A percentile compares a stretch with the other conserved stretches of the same genome.
Conservation (phyloP, 2,329 filamentous ascomycete genomes). For the Paramyrothecium roridum region DNA sequence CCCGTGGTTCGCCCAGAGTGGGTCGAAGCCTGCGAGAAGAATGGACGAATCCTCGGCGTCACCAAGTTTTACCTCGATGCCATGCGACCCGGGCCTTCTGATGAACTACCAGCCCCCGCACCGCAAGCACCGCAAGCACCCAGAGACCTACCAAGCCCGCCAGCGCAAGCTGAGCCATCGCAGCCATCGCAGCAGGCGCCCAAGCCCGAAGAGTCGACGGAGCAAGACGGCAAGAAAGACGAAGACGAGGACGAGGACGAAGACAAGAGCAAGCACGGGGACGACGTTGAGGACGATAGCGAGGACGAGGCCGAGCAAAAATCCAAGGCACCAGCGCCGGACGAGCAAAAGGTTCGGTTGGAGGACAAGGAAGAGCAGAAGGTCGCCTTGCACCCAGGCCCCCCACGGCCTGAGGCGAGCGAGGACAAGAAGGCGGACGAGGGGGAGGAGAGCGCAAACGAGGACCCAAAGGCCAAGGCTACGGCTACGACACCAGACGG, state of each 20-base stretch:
- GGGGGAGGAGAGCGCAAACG: conserved; percentile 26
- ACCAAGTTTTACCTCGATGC: conserved; percentile 96
- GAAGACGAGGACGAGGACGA: conserved; percentile 14
- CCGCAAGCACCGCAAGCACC: conserved; percentile 26
- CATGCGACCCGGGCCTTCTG: conserved; percentile 42
- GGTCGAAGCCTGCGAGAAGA: conserved; percentile 94
- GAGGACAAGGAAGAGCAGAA: conserved; percentile 55
- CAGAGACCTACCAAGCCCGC: conserved; percentile 28
- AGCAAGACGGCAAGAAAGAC: conserved; percentile 21
- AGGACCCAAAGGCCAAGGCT: conserved; percentile 34
- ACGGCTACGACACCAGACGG: conserved; percentile 49
- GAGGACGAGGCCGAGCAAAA: conserved; percentile 31
- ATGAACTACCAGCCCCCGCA: conserved; percentile 24
- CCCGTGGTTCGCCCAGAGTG: conserved; percentile 95
- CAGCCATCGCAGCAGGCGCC: conserved; percentile 16
- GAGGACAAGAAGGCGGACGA: conserved; percentile 26
- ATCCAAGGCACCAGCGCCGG: conserved; percentile 24
- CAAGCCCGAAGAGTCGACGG: conserved; percentile 22
- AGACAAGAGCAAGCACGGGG: conserved; percentile 13
- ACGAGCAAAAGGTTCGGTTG: conserved; percentile 55
- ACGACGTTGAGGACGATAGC: conserved; percentile 19
- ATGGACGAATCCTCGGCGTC: conserved; percentile 88
- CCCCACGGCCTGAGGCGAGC: conserved; percentile 24
- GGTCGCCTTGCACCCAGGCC: conserved; percentile 43
- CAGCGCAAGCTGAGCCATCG: conserved; percentile 11